Evolutionary conservation across 208 protist genomes (phyloP).

Genomic region (Leptomonas seymouri): DNA sequence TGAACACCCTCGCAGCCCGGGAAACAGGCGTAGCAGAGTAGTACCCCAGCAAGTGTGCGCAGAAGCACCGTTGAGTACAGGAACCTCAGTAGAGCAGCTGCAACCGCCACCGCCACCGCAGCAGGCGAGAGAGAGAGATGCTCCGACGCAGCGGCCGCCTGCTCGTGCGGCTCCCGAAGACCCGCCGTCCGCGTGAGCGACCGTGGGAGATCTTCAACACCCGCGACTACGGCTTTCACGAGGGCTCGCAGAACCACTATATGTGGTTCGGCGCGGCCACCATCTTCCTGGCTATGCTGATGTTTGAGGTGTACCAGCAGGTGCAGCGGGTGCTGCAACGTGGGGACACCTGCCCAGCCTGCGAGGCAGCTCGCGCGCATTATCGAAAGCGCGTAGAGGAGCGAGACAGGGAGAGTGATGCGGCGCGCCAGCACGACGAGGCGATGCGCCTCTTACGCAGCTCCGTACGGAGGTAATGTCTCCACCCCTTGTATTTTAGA

Average conservation of each 20-base stretch:
- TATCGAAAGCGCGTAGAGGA: slow-evolving; percentile 72
- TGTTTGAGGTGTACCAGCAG: slow-evolving; percentile 81
- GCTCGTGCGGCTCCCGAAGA: slow-evolving; percentile 75
- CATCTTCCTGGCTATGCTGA: slow-evolving; percentile 39
- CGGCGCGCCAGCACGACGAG: slow-evolving; percentile 14
- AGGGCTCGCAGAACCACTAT: slow-evolving; percentile 86
- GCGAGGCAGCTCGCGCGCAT: slow-evolving; percentile 81
- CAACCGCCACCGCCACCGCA: too few relatives aligned
- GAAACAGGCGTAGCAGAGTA: too few relatives aligned
- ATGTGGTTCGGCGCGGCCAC: slow-evolving; percentile 75
- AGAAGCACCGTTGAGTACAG: too few relatives aligned
- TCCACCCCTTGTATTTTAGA: not conserved
- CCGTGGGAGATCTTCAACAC: slow-evolving; percentile 91
- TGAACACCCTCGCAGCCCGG: too few relatives aligned
- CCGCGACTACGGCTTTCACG: slow-evolving; percentile 84
- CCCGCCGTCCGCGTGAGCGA: slow-evolving; percentile 81
- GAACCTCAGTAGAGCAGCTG: too few relatives aligned
- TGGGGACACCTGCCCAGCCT: slow-evolving; percentile 85
- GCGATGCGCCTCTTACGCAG: slow-evolving; percentile 9
- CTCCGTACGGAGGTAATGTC: not conserved
- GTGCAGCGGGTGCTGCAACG: slow-evolving; percentile 55
- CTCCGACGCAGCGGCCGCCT: slow-evolving; percentile 38
- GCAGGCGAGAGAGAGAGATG: slow-evolving; percentile 25
- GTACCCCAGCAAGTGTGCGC: too few relatives aligned
- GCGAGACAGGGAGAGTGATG: slow-evolving; percentile 59